Base-by-base conservation (phyloP, 2,329 filamentous ascomycete species). In the Clarireedia hainanense region DNA sequence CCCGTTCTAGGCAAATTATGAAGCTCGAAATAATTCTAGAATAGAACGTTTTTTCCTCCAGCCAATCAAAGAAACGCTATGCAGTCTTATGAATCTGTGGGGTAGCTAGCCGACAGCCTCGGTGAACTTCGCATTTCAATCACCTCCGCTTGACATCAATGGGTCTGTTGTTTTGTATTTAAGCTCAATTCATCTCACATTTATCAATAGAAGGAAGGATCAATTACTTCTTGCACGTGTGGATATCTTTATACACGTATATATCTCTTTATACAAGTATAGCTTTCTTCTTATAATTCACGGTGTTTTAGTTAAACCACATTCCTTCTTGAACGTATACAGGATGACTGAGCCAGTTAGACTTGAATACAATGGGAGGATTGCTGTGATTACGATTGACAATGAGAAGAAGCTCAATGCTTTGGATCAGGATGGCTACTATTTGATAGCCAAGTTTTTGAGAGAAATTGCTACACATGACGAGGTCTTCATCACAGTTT, bases 351-450 rank as follows among this genome's bases (percentile, higher is more conserved):
- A 57, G 15, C 47, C 60, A 47, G 61, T 69, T 5, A 62, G 58
- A 17, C 68, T 88, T 64, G 77, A 83, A 59, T 88, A 84, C 70
- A 75, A 77, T 64, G 86, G 81, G 70, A 84, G 84, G 58, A 74
- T 91, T 61, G 89, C 92, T 67, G 82, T 91, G 68, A 85, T 99
- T 71, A 96, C 89, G 17, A 85, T 99, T 68, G 86, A 91, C 73
- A 86, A 89, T 51, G 81, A 85, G 54, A 81, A 84, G 69, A 96
- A 96, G 75, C 88, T 97, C 71, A 95, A 95, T 71, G 90, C 92
- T 34, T 74, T 96, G 51, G 80, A 75, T 58, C 77, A 80, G 65
- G 74, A 80, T 59, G 79, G 85, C 51, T 97, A 96, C 76, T 95
- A 88, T 70, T 79, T 84, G 30, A 79, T 97, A 43, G 83, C 87